Evolutionary conservation across 768 basidiomycete species (phyloP).

Genomic region (Tylopilus vinaceipallidus): DNA sequence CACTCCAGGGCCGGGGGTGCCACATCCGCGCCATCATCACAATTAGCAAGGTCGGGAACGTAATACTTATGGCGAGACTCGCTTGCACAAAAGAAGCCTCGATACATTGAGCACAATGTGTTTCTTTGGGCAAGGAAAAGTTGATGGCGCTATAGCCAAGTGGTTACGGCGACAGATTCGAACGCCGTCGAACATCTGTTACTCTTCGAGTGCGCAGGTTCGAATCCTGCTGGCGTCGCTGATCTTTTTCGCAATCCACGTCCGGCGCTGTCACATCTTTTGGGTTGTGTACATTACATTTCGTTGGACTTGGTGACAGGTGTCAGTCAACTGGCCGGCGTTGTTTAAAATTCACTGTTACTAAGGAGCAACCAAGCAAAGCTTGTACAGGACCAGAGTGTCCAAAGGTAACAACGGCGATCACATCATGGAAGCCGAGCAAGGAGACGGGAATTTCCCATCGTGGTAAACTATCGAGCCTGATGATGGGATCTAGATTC

Average conservation of each 20-base stretch:
- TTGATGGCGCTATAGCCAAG: conserved; percentile 59
- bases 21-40: too few relatives aligned
- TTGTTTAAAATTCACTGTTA: background rate
- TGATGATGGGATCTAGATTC: background rate
- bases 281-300: background rate
- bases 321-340: background rate
- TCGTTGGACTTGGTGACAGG: background rate
- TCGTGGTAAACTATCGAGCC: background rate
- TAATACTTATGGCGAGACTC: too few relatives aligned
- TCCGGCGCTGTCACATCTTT: background rate
- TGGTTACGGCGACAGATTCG: conserved; percentile 79
- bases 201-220: conserved; percentile 69
- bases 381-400: too few relatives aligned
- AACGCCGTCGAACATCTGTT: conserved; percentile 48
- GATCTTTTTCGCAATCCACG: conserved; percentile 13
- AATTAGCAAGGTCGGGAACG: too few relatives aligned
- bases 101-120: too few relatives aligned
- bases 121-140: too few relatives aligned
- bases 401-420: background rate
- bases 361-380: background rate
- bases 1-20: too few relatives aligned
- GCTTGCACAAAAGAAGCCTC: too few relatives aligned
- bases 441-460: background rate
- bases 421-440: too few relatives aligned
- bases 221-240: conserved; percentile 64